phyloP scores from a whole-genome alignment of 2,329 filamentous ascomycete genomes.

The Didymella lethalis region DNA sequence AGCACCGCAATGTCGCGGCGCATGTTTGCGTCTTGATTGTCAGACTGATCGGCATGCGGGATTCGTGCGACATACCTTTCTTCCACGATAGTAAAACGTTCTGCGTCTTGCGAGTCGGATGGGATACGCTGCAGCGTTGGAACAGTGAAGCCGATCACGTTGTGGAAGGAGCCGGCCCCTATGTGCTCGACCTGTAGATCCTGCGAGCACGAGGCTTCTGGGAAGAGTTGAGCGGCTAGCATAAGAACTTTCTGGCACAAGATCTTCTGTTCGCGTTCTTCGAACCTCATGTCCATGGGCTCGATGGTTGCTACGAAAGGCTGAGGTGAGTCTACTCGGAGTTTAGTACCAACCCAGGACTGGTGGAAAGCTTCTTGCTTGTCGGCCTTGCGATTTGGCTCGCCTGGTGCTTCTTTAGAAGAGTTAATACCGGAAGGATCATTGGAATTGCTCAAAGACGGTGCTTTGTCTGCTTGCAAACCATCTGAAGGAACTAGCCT shows the following conservation, averaged over 20 bases:
- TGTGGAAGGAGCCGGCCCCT: neutral
- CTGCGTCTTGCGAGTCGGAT: neutral
- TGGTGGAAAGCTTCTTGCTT: neutral
- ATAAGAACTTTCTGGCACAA: neutral
- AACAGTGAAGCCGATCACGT: neutral
- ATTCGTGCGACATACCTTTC: constrained; percentile 1
- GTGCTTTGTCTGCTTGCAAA: neutral
- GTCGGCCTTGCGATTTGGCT: neutral
- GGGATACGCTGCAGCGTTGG: neutral
- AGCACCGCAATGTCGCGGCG: neutral
- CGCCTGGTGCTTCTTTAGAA: neutral
- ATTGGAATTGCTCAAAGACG: neutral
- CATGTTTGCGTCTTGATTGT: neutral
- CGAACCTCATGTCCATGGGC: neutral
- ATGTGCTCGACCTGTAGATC: constrained; percentile 1
- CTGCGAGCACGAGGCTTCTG: neutral
- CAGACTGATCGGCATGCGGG: neutral
- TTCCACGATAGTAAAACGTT: neutral
- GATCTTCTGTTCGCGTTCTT: neutral
- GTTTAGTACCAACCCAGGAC: neutral
- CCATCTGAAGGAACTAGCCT: neutral
- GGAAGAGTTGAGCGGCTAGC: neutral
- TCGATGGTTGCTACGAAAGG: neutral
- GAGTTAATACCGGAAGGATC: neutral
- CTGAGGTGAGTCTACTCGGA: neutral